These are phyloP conservation scores for Malania oleifera DNA, from an alignment of 164 flowering plant species.

Conservation along the genomic window DNA sequence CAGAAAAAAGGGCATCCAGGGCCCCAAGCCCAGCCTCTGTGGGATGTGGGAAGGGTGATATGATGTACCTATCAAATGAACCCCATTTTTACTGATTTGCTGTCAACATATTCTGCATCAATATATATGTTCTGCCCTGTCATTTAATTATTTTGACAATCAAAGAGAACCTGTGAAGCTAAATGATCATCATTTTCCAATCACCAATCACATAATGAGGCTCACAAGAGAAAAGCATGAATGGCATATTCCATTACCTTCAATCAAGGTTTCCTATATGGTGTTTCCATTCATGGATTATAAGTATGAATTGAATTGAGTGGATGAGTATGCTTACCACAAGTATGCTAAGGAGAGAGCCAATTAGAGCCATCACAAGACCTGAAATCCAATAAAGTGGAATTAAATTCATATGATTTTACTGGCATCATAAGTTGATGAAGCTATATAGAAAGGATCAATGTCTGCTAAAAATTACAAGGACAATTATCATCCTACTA, in stretches of 20 bases:
- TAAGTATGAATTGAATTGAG: neutral
- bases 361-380: constrained; percentile 82
- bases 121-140: too few relatives aligned
- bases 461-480: too few relatives aligned
- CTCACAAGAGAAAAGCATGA: neutral
- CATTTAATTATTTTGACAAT: too few relatives aligned
- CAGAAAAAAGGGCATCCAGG: too few relatives aligned
- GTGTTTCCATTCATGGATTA: neutral
- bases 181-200: too few relatives aligned
- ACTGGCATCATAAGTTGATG: neutral
- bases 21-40: too few relatives aligned
- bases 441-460: neutral
- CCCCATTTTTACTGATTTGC: too few relatives aligned
- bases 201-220: neutral
- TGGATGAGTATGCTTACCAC: constrained; percentile 43
- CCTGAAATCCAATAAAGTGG: constrained; percentile 38
- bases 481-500: too few relatives aligned
- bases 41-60: too few relatives aligned
- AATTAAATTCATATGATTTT: neutral
- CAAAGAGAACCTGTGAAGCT: too few relatives aligned
- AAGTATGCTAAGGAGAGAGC: constrained; percentile 69
- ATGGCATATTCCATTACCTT: neutral
- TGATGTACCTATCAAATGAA: too few relatives aligned
- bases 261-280: neutral
- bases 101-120: too few relatives aligned